Percentiles rank a stretch among this genome's conserved stretches.
phyloP scores from a whole-genome alignment of 139 green algal genomes.

The Picochlorum sp. region DNA sequence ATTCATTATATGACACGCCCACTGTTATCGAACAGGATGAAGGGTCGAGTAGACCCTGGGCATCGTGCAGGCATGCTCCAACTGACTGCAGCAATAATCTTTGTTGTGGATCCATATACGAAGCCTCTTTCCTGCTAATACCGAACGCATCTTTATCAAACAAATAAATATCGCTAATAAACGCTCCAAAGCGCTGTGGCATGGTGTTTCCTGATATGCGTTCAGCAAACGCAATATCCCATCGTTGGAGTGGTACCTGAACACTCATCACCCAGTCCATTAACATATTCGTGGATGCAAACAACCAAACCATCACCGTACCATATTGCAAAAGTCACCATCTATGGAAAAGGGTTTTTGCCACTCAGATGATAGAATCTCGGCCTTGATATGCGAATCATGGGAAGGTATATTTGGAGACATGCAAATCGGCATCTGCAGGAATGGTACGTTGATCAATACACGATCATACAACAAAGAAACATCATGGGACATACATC shows the following conservation, averaged over 20 bases:
- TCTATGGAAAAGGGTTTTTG: too few species aligned
- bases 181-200: slow-evolving; percentile 42
- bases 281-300: too few species aligned
- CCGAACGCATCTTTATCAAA: slow-evolving; percentile 70
- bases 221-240: slow-evolving; percentile 43
- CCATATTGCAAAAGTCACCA: too few species aligned
- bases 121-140: slow-evolving; percentile 46
- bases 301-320: too few species aligned
- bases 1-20: slow-evolving; percentile 26
- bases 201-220: neutral
- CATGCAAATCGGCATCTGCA: too few species aligned
- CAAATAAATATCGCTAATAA: slow-evolving; percentile 31
- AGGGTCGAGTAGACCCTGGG: neutral
- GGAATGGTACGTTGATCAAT: too few species aligned
- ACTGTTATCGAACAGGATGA: slow-evolving; percentile 18
- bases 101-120: slow-evolving; percentile 67
- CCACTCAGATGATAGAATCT: too few species aligned
- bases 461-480: too few species aligned
- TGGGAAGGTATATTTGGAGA: too few species aligned
- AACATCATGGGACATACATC: too few species aligned
- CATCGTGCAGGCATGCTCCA: slow-evolving; percentile 11
- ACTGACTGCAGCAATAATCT: slow-evolving; percentile 54
- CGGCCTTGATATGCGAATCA: too few species aligned
- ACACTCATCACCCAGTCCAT: too few species aligned
- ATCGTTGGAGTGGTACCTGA: slow-evolving; percentile 35